Base-by-base conservation (phyloP, 176 grass and related monocot species). In the Lolium rigidum region DNA sequence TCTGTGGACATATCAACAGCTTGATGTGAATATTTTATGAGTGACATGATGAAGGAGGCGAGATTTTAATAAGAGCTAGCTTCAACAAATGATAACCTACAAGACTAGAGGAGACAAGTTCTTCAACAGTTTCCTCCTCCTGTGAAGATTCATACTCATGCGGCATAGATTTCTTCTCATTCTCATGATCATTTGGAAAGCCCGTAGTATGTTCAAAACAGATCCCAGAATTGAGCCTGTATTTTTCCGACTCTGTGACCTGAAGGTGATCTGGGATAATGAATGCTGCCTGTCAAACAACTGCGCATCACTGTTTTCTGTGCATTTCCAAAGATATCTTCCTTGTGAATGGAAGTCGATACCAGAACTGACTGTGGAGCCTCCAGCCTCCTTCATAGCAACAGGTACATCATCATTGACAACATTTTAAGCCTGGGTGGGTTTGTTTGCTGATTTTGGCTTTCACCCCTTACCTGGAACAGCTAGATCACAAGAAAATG, bases 201-300 rank as follows among this genome's bases (percentile, higher is more conserved):
- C 28, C 28, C 28, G 28, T 31, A 31, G 28, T 31, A 31, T 31
- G 28, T 31, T 31, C 28, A 31, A 31, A 31, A 31, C 28, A 31
- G 28, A 31, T 97, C 75, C 95, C 92, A 46, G 94, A 97, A 87
- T 86, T 97, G 24, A 93, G 76, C 20, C 90, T 92, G 63, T 91
- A 91, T 74, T 90, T 94, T 74, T 91, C 90, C 6, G 95, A 94
- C 35, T 93, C 92, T 37, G 92, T 80, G 60, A 94, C 95, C 54
- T 97, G 92, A 87, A 97, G 92, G 67, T 93, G 92, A 49, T 97
- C 87, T 56, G 90, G 95, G 85, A 97, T 97, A 55, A 97, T 93
- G 41, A 93, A 85, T 97, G 90, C 70, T 88, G 92, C 81, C 90
- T 91, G 74, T 91, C 86, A 16, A 56, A 90, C 50, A 91, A 58